Evolutionary conservation across 495 filamentous ascomycete species (phyloP).

Genomic region (Lophium mytilinum): DNA sequence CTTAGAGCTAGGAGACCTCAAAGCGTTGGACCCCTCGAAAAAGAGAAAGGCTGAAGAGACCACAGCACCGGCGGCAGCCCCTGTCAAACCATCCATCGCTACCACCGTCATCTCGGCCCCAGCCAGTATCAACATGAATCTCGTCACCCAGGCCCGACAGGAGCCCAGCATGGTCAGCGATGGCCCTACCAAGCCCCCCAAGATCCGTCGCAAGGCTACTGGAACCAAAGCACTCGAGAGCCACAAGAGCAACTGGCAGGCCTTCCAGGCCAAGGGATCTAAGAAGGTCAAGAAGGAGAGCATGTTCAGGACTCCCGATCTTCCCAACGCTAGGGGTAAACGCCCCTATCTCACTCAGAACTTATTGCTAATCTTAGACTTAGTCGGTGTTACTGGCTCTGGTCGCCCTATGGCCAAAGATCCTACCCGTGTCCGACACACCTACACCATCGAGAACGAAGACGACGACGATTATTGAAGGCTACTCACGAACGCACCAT

Average conservation of each 20-base stretch:
- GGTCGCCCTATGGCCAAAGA: constrained; percentile 94
- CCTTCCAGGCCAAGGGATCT: constrained; percentile 75
- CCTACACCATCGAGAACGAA: constrained; percentile 76
- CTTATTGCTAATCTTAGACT: constrained; percentile 32
- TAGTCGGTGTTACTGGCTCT: constrained; percentile 93
- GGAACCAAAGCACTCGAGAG: constrained; percentile 77
- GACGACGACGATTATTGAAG: constrained; percentile 35
- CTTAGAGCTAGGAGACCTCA: constrained; percentile 74
- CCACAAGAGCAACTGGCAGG: constrained; percentile 90
- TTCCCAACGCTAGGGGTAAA: constrained; percentile 75
- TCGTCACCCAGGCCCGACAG: constrained; percentile 61
- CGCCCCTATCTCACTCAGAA: constrained; percentile 15
- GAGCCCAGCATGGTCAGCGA: constrained; percentile 61
- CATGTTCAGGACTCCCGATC: constrained; percentile 92
- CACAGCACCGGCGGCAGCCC: constrained; percentile 38
- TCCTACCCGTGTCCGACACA: constrained; percentile 69
- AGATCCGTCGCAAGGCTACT: constrained; percentile 78
- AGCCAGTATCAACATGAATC: constrained; percentile 71
- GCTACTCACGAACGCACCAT: not conserved
- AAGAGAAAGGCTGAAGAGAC: constrained; percentile 89
- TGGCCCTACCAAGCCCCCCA: constrained; percentile 55
- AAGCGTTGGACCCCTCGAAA: constrained; percentile 59
- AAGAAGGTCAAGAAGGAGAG: constrained; percentile 85
- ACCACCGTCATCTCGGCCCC: constrained; percentile 78
- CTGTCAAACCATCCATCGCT: constrained; percentile 20